Base-by-base conservation (phyloP, 352 stramenopile genomes). In the Globisporangium nodosum region DNA sequence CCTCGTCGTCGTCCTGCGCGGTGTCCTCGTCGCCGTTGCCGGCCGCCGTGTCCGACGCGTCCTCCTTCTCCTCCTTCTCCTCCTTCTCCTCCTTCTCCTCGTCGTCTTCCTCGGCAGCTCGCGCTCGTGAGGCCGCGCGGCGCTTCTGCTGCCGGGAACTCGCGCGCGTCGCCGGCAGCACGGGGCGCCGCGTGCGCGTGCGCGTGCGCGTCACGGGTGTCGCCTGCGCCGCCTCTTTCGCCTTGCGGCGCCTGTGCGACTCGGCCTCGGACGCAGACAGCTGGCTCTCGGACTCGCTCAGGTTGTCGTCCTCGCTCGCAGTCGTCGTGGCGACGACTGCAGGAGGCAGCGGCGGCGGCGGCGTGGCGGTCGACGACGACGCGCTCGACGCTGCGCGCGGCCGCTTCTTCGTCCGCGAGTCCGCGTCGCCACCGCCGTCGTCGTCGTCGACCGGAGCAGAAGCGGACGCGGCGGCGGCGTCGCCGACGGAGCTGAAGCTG, bases 111-210 rank as follows among this genome's bases (percentile, higher is more conserved):
- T 45, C 71, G 3, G 69, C 76, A 15, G 72, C 76, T 21, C 74
- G 69, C 3, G 72, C 74, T 20, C 74, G 66, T 0, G 37, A 43
- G 12, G 21, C 67, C 0, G 74, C 74, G 11, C 78, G 66, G 8
- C 76, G 70, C 49, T 88, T 89, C 47, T 81, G 69, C 58, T 90
- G 79, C 24, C 81, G 78, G 18, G 81, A 92, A 48, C 81, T 92
- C 37, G 60, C 67, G 30, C 81, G 74, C 35, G 81, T 92, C 35
- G 81, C 79, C 5, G 68, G 75, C 1, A 79, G 47, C 13, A 80
- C 61, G 0, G 74, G 70, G 3, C 76, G 73, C 9, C 76, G 74
- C 48, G n/a, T 77, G 81, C 79, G 70, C 15, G 73, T 71, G n/a
- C 53, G 54, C 49, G 64, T 43, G 2, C 69, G 68, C 52, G 81